Conservation (phyloP, 2,329 filamentous ascomycete species). For the Aspergillus ruber region DNA sequence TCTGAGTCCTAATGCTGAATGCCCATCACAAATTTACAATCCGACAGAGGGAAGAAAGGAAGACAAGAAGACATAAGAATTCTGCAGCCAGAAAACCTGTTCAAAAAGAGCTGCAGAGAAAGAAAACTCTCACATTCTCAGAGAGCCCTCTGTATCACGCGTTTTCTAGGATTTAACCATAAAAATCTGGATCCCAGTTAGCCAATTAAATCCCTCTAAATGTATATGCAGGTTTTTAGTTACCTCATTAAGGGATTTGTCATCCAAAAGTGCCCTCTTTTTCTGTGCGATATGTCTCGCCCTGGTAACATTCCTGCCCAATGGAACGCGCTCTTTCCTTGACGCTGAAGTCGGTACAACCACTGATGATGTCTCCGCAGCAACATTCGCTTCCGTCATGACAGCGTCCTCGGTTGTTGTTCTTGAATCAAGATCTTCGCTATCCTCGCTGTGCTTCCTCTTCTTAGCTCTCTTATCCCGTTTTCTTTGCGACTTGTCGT, state of each 20-base stretch:
- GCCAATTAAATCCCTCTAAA: slow-evolving; percentile 3
- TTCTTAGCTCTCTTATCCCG: slow-evolving; percentile 31
- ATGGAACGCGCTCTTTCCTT: slow-evolving; percentile 41
- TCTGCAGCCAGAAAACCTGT: no score
- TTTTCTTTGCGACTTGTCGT: slow-evolving; percentile 20
- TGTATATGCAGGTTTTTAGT: slow-evolving; percentile 13
- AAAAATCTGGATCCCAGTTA: slow-evolving; percentile 26
- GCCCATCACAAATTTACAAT: no score
- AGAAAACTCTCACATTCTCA: no score
- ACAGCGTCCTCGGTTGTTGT: background rate
- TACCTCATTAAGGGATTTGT: slow-evolving; percentile 80
- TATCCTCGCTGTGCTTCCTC: slow-evolving; percentile 27
- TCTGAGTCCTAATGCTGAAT: no score
- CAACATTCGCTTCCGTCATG: slow-evolving; percentile 12
- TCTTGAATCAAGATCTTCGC: slow-evolving; percentile 19
- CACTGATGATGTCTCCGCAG: slow-evolving; percentile 29
- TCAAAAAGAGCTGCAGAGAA: no score
- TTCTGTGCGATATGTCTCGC: slow-evolving; percentile 85
- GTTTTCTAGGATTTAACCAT: slow-evolving; percentile 25
- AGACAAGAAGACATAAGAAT: no score
- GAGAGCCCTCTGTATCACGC: background rate
- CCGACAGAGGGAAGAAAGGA: no score
- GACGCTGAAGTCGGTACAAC: slow-evolving; percentile 40
- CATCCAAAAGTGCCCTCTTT: slow-evolving; percentile 72
- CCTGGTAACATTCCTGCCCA: slow-evolving; percentile 65